A percentile compares a stretch with the other conserved stretches of the same genome.
Evolutionary conservation across 495 filamentous ascomycete species (phyloP).

Genomic region (Aspergillus panamensis): DNA sequence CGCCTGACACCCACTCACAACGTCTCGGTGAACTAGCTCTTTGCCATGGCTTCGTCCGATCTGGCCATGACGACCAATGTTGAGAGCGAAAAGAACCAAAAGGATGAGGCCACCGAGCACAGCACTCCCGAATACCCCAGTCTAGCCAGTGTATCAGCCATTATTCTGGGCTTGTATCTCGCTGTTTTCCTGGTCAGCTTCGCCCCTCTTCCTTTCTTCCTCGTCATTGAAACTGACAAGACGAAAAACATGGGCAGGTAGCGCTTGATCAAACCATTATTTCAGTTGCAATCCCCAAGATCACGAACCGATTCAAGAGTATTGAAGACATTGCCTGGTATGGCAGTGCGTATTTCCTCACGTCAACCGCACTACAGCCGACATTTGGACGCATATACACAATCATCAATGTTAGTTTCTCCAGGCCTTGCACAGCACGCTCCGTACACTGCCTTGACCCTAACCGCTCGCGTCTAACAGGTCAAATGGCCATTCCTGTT

Average conservation of each 20-base stretch:
- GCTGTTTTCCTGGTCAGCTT: slow-evolving; percentile 43
- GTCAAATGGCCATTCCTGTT: slow-evolving; percentile 50
- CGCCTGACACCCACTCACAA: no score
- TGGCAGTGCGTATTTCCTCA: slow-evolving; percentile 39
- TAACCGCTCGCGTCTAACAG: slow-evolving; percentile 6
- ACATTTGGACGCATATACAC: slow-evolving; percentile 34
- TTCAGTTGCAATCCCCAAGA: slow-evolving; percentile 40
- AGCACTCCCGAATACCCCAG: slow-evolving; percentile 4
- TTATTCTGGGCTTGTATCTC: slow-evolving; percentile 33
- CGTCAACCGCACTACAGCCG: slow-evolving; percentile 32
- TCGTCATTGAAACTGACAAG: no score
- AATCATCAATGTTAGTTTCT: slow-evolving; percentile 22
- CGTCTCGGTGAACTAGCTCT: no score
- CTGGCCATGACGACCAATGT: not conserved
- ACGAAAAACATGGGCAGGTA: no score
- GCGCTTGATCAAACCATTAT: slow-evolving; percentile 52
- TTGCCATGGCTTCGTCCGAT: not conserved
- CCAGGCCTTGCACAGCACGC: no score
- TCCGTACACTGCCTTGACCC: no score
- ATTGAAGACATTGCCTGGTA: slow-evolving; percentile 47
- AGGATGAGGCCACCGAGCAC: not conserved
- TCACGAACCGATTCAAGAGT: slow-evolving; percentile 35
- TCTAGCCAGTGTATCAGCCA: slow-evolving; percentile 12
- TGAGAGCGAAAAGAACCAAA: slow-evolving; percentile 7
- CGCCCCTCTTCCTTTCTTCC: no score